A percentile compares a stretch with the other conserved stretches of the same genome.
Evolutionary conservation across 306 rosid genomes (phyloP).

Genomic region (Casuarina glauca): DNA sequence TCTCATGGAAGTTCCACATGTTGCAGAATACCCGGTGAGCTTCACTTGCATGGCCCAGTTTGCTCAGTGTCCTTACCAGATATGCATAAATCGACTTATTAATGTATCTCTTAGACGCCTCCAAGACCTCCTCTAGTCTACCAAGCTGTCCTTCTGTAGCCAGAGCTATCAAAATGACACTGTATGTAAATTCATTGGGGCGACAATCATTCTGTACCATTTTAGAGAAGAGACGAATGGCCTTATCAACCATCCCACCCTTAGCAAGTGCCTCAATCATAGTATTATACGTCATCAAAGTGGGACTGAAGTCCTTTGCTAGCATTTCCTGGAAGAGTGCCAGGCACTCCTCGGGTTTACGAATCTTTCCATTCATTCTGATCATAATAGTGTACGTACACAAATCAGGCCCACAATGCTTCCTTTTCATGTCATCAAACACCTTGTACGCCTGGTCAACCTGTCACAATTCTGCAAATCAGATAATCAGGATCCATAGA

Average conservation of each 20-base stretch:
- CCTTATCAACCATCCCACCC: constrained; percentile 75
- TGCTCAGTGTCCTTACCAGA: constrained; percentile 72
- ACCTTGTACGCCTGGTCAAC: constrained; percentile 67
- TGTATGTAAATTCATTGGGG: constrained; percentile 84
- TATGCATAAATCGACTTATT: constrained; percentile 66
- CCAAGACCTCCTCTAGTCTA: constrained; percentile 66
- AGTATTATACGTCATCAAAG: constrained; percentile 74
- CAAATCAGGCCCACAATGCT: constrained; percentile 80
- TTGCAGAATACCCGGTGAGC: constrained; percentile 88
- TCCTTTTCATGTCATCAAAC: constrained; percentile 82
- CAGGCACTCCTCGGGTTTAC: constrained; percentile 56
- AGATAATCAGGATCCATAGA: constrained; percentile 32
- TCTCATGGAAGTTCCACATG: constrained; percentile 83
- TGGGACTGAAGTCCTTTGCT: constrained; percentile 58
- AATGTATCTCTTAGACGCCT: constrained; percentile 57
- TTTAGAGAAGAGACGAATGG: constrained; percentile 60
- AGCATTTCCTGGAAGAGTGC: constrained; percentile 66
- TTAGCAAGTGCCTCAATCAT: constrained; percentile 79
- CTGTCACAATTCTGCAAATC: constrained; percentile 54
- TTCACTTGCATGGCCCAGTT: constrained; percentile 78
- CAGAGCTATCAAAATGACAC: constrained; percentile 67
- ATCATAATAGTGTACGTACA: constrained; percentile 88
- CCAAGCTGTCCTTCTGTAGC: constrained; percentile 73
- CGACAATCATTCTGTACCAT: constrained; percentile 75
- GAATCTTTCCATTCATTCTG: constrained; percentile 74